Evolutionary conservation across 495 filamentous ascomycete genomes (phyloP).

Genomic region (Pyrenula massariospora): DNA sequence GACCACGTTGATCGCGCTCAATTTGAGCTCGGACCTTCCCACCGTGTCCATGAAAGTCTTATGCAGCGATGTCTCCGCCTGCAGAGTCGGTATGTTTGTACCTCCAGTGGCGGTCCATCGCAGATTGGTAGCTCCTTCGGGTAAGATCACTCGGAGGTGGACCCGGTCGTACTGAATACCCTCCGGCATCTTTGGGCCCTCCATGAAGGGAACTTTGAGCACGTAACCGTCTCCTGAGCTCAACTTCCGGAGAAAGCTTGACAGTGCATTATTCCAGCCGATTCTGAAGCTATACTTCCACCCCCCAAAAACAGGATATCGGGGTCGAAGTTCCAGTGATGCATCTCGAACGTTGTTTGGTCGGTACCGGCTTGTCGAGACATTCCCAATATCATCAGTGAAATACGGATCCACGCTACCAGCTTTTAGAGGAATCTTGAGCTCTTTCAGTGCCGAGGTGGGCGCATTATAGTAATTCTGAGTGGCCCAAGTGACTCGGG

Average conservation of each 20-base stretch:
- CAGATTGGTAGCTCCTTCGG: conserved; percentile 81
- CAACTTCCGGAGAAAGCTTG: conserved; percentile 56
- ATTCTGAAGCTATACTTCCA: conserved; percentile 97
- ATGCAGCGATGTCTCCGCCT: conserved; percentile 47
- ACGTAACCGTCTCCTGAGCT: conserved; percentile 54
- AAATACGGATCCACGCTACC: conserved; percentile 83
- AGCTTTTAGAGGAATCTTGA: conserved; percentile 65
- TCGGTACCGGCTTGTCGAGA: conserved; percentile 84
- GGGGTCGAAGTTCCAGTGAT: conserved; percentile 75
- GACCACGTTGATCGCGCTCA: conserved; percentile 74
- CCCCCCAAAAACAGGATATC: conserved; percentile 87
- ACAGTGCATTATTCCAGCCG: conserved; percentile 83
- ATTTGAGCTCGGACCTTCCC: conserved; percentile 70
- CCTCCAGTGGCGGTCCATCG: conserved; percentile 27
- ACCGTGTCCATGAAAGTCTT: conserved; percentile 91
- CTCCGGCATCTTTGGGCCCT: conserved; percentile 76
- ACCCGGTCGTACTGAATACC: conserved; percentile 77
- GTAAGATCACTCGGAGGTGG: conserved; percentile 69
- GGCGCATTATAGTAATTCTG: conserved; percentile 64
- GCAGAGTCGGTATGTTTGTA: conserved; percentile 23
- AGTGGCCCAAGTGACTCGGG: conserved; percentile 71
- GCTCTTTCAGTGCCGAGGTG: conserved; percentile 66
- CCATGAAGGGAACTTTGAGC: conserved; percentile 91
- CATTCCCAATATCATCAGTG: conserved; percentile 93
- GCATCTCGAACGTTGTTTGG: conserved; percentile 60